phyloP scores from a whole-genome alignment of 192 early-diverging fungal genomes.

The Coemansia sp. region DNA sequence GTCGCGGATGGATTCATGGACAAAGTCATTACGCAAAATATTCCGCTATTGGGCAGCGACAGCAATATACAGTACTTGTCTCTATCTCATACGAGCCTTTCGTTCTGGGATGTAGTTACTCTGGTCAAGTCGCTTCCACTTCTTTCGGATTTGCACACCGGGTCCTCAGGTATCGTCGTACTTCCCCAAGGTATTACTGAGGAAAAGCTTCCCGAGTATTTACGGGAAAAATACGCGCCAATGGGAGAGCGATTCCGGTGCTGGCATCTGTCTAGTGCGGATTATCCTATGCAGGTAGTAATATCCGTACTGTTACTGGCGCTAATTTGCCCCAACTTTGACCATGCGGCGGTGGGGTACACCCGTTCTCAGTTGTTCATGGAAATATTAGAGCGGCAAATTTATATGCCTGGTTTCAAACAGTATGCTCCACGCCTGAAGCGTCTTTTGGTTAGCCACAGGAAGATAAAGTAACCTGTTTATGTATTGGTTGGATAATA shows the following conservation, averaged over 20 bases:
- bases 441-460: background rate
- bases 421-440: background rate
- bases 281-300: background rate
- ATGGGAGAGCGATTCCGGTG: background rate
- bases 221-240: background rate
- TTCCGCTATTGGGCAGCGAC: background rate
- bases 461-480: no score
- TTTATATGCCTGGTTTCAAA: background rate
- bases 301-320: background rate
- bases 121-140: slow-evolving; percentile 2
- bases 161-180: background rate
- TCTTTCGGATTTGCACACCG: background rate
- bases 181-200: background rate
- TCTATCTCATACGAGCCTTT: background rate
- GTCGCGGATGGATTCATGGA: no score
- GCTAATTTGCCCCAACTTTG: background rate
- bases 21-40: no score
- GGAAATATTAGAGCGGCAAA: no score
- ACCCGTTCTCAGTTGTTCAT: background rate
- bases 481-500: no score
- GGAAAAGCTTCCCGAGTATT: background rate
- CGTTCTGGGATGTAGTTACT: background rate
- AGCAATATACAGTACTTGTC: background rate
- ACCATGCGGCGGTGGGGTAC: background rate
- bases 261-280: background rate